Conservation (phyloP, 441 rosid genomes). For the Pelargonium cotyledonis region DNA sequence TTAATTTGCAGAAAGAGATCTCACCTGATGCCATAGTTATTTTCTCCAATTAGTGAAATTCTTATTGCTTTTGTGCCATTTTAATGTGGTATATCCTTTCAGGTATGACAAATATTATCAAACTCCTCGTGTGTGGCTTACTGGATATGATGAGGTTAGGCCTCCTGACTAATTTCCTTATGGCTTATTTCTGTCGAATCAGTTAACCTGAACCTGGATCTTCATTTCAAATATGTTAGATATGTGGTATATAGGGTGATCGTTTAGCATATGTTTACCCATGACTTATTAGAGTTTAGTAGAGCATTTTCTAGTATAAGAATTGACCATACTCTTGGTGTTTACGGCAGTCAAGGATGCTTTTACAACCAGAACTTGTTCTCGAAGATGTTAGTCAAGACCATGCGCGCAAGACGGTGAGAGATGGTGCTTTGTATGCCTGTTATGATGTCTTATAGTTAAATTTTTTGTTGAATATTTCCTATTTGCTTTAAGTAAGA, state of each 20-base stretch:
- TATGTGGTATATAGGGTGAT: too few species aligned
- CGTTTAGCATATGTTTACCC: too few species aligned
- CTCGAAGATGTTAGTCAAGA: constrained; percentile 95
- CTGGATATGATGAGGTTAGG: constrained; percentile 96
- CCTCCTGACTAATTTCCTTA: not conserved
- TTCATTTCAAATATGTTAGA: not conserved
- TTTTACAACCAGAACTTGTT: constrained; percentile 75
- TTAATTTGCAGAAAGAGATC: not conserved
- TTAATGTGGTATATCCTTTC: constrained; percentile 14
- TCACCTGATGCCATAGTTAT: not conserved
- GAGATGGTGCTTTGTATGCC: not conserved
- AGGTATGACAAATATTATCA: constrained; percentile 98
- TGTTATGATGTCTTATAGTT: not conserved
- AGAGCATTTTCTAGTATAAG: too few species aligned
- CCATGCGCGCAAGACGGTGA: constrained; percentile 86
- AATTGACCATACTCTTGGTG: not conserved
- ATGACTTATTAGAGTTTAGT: too few species aligned
- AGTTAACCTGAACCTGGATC: not conserved
- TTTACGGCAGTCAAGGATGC: constrained; percentile 66
- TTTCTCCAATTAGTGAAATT: not conserved
- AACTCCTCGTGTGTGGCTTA: constrained; percentile 98
- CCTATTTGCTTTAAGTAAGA: not conserved
- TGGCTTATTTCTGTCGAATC: constrained; percentile 22
- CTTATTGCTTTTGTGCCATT: not conserved
- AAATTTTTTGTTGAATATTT: not conserved